These are phyloP conservation scores for Pyrus bretschneideri DNA, from an alignment of 306 rosid species.

Conservation along the genomic window DNA sequence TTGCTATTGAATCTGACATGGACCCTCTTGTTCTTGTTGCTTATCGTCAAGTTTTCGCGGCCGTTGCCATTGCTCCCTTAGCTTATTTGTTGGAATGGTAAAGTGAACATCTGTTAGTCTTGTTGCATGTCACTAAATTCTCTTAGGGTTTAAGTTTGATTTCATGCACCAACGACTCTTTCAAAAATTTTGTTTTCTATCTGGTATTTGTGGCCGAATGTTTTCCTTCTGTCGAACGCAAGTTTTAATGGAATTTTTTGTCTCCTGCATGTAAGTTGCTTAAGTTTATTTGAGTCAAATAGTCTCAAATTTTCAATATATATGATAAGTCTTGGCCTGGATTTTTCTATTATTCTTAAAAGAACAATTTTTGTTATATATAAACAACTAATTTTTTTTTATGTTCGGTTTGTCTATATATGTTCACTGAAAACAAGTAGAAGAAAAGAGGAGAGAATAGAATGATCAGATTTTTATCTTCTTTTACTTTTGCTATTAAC, in stretches of 20 bases:
- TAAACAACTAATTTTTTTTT: background rate
- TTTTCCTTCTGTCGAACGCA: no score
- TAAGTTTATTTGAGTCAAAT: background rate
- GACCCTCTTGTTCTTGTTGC: conserved; percentile 72
- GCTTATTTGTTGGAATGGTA: conserved; percentile 71
- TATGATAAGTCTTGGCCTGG: background rate
- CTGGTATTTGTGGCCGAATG: no score
- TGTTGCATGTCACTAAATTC: background rate
- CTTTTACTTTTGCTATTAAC: background rate
- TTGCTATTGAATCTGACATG: conserved; percentile 72
- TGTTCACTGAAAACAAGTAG: background rate
- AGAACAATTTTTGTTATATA: background rate
- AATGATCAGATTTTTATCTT: background rate
- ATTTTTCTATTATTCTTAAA: background rate
- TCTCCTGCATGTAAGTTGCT: background rate
- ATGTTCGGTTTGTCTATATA: background rate
- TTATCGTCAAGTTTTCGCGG: conserved; percentile 73
- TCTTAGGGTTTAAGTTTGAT: background rate
- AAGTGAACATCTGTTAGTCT: background rate
- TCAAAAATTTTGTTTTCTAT: no score
- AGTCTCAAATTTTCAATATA: background rate
- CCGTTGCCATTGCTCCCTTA: conserved; percentile 58
- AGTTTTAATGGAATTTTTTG: background rate
- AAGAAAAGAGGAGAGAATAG: background rate
- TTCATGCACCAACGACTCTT: background rate